Evolutionary conservation across 371 early-diverging fungal species (phyloP), one percentile per base, ranked within the genome.

Genomic region (Mucor sp.): DNA sequence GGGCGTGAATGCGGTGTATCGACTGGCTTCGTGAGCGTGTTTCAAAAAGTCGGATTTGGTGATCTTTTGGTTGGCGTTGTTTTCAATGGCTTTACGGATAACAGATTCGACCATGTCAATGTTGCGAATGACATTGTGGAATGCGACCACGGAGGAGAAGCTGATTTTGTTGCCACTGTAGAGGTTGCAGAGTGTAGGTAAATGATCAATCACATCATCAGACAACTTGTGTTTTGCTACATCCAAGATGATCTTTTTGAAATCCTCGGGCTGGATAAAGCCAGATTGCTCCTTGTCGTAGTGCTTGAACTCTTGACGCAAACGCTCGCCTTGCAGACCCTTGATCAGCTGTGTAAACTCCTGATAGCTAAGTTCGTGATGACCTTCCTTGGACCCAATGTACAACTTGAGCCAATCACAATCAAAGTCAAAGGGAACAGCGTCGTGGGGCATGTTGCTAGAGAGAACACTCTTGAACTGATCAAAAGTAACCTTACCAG

Each of bases 281-380:
- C 93, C 94, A 12, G 85, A 80, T 30, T 85, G 82, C 30, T 87
- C 76, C 62, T 82, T 80, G 72, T 94, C 94, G 62, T 86, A 89
- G 69, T 81, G 83, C 57, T 88, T 89, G 78, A 94, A 94, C 60
- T 90, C 93, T 72, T 90, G 91, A 64, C 91, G 89, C 39, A 95
- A 79, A 62, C 93, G 89, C 63, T 92, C 94, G 11, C 87, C 86
- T 65, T 91, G 93, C 12, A 94, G 82, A 15, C 89, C 93, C 70
- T 90, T 90, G 63, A 94, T 75, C 43, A 95, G 80, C 80, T 95
- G 91, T 11, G 91, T 83, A 66, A 95, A 94, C 63, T 93, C 94
- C 35, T 90, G 86, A 71, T 90, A 93, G 17, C 85, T 74, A 65
- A 94, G 72, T 44, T 85, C 82, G 53, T 86, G 87, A 28, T 81